phyloP scores from a whole-genome alignment of 2,329 filamentous ascomycete genomes.

The Phyllosticta ampelicida region DNA sequence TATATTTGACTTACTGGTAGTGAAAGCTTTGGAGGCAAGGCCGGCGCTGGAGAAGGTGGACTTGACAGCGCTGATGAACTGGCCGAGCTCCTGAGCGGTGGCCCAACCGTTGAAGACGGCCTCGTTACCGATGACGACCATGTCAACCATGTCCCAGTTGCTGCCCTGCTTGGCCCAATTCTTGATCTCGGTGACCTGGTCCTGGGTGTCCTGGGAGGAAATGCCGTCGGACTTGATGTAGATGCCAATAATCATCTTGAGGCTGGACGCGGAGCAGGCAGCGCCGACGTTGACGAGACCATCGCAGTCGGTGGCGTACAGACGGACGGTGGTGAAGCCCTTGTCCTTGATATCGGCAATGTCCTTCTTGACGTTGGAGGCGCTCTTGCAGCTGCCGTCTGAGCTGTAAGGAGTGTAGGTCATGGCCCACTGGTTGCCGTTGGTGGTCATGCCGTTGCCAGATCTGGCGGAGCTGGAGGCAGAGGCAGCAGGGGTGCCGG shows the following conservation, averaged over 20 bases:
- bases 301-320: conserved; percentile 89
- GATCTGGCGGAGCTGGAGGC: conserved; percentile 13
- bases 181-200: conserved; percentile 65
- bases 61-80: conserved; percentile 60
- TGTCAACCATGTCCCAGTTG: conserved; percentile 62
- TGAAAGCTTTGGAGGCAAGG: conserved; percentile 54
- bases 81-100: conserved; percentile 51
- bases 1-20: conserved; percentile 65
- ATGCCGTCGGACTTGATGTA: conserved; percentile 59
- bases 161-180: conserved; percentile 60
- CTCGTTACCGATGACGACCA: conserved; percentile 87
- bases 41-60: conserved; percentile 49
- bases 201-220: conserved; percentile 46
- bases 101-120: conserved; percentile 66
- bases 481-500: conserved; percentile 13
- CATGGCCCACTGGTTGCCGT: conserved; percentile 38
- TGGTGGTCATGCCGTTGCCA: conserved; percentile 24
- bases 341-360: conserved; percentile 33
- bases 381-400: conserved; percentile 33
- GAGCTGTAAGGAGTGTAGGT: conserved; percentile 39
- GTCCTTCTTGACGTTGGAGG: conserved; percentile 28
- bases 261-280: conserved; percentile 53
- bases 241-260: conserved; percentile 79
- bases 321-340: conserved; percentile 56
- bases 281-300: conserved; percentile 64